These are phyloP conservation scores for Closterium sp. DNA, from an alignment of 139 green algal genomes.

Conservation along the genomic window DNA sequence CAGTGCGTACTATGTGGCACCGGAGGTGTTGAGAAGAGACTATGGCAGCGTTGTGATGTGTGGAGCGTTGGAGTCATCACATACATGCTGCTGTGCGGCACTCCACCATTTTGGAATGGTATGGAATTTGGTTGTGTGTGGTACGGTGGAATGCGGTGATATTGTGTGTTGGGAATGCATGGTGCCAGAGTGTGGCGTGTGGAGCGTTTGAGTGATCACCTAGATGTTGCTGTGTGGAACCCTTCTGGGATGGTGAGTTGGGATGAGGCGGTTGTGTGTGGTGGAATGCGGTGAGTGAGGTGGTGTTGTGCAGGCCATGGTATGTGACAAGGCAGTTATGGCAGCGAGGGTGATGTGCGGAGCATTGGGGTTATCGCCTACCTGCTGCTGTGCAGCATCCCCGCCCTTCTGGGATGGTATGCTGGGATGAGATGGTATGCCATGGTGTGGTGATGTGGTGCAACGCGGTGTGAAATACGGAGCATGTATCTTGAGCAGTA, in stretches of 20 bases:
- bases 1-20: constrained; percentile 91
- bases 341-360: constrained; percentile 89
- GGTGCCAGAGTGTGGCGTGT: too few relatives aligned
- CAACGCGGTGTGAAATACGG: too few relatives aligned
- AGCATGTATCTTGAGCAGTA: neutral
- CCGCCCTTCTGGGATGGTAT: constrained; percentile 81
- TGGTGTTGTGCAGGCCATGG: constrained; percentile 85
- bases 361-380: constrained; percentile 92
- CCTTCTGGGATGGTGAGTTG: neutral
- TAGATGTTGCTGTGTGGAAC: neutral
- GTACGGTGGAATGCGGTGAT: neutral
- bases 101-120: constrained; percentile 80
- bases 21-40: constrained; percentile 62
- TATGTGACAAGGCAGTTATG: constrained; percentile 88
- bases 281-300: constrained; percentile 12
- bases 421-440: too few relatives aligned
- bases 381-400: constrained; percentile 62
- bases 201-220: neutral
- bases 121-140: too few relatives aligned
- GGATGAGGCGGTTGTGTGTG: too few relatives aligned
- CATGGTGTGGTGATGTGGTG: too few relatives aligned
- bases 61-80: constrained; percentile 93
- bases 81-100: constrained; percentile 73
- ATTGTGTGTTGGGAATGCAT: too few relatives aligned
- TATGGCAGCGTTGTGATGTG: constrained; percentile 89